A percentile compares a stretch with the other conserved stretches of the same genome.
Evolutionary conservation across 2,329 filamentous ascomycete species (phyloP).

Genomic region (Xylaria sp.): DNA sequence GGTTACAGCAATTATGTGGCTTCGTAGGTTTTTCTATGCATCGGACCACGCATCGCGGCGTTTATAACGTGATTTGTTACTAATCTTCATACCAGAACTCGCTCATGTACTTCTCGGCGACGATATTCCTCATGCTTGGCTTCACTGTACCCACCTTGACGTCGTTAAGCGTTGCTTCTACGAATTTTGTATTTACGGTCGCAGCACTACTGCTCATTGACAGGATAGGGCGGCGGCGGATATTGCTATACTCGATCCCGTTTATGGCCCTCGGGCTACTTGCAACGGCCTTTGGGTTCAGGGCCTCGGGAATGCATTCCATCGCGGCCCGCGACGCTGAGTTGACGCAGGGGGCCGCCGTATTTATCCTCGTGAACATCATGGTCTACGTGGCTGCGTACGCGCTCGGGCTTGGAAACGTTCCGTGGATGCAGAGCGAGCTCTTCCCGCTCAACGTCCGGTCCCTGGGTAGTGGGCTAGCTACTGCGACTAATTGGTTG

Average conservation of each 20-base stretch:
- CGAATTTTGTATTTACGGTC: slow-evolving; percentile 84
- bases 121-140: slow-evolving; percentile 80
- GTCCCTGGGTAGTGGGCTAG: slow-evolving; percentile 75
- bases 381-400: slow-evolving; percentile 87
- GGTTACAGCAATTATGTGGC: slow-evolving; percentile 86
- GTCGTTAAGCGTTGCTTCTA: slow-evolving; percentile 81
- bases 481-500: slow-evolving; percentile 86
- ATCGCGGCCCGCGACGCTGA: slow-evolving; percentile 36
- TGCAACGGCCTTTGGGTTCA: slow-evolving; percentile 77
- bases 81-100: slow-evolving; percentile 68
- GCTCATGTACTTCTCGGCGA: slow-evolving; percentile 90
- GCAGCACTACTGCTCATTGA: slow-evolving; percentile 81
- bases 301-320: slow-evolving; percentile 63
- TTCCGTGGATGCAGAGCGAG: slow-evolving; percentile 97
- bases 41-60: not conserved
- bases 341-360: slow-evolving; percentile 52
- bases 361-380: slow-evolving; percentile 76
- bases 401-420: slow-evolving; percentile 87
- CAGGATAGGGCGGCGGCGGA: slow-evolving; percentile 78
- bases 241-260: slow-evolving; percentile 84
- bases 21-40: slow-evolving; percentile 64
- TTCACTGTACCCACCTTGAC: slow-evolving; percentile 83
- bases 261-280: slow-evolving; percentile 82
- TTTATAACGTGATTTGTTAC: slow-evolving; percentile 13
- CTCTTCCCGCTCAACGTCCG: slow-evolving; percentile 83